Conservation (phyloP, 2,329 filamentous ascomycete genomes). For the Cercospora sesami region DNA sequence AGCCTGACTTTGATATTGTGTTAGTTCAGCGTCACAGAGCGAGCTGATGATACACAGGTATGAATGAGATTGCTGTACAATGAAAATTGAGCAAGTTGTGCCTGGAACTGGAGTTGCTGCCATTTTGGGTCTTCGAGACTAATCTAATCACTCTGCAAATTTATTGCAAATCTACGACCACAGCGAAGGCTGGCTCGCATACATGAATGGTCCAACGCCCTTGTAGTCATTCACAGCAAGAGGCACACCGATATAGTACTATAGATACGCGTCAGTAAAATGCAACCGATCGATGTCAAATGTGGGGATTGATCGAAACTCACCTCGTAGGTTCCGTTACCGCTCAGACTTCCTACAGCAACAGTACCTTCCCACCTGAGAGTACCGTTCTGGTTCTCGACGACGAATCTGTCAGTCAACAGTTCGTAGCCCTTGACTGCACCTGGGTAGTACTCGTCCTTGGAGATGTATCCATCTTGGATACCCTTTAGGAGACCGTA, state of each 20-base stretch:
- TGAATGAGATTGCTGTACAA: too few relatives aligned
- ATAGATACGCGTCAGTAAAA: background rate
- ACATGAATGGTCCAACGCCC: slow-evolving; percentile 47
- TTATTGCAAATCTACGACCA: background rate
- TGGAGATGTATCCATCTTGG: slow-evolving; percentile 40
- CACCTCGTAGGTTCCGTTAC: slow-evolving; percentile 54
- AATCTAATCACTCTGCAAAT: background rate
- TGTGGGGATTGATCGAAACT: slow-evolving; percentile 22
- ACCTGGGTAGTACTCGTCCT: slow-evolving; percentile 53
- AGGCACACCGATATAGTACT: slow-evolving; percentile 44
- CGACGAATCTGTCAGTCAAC: slow-evolving; percentile 51
- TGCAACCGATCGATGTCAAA: background rate
- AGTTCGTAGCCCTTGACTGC: slow-evolving; percentile 48
- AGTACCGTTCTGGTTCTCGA: slow-evolving; percentile 50
- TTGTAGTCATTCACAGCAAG: slow-evolving; percentile 43
- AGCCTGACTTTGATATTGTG: background rate
- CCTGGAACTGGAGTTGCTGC: background rate
- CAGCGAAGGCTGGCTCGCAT: slow-evolving; percentile 31
- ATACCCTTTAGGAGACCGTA: slow-evolving; percentile 54
- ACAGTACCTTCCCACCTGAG: slow-evolving; percentile 56
- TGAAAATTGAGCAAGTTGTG: too few relatives aligned
- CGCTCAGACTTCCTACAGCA: slow-evolving; percentile 53
- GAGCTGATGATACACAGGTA: background rate
- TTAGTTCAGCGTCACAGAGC: background rate
- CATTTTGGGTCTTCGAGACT: background rate